Evolutionary conservation across 1,284 basidiomycete species (phyloP).

Genomic region (Tetrapyrgos nigripes): DNA sequence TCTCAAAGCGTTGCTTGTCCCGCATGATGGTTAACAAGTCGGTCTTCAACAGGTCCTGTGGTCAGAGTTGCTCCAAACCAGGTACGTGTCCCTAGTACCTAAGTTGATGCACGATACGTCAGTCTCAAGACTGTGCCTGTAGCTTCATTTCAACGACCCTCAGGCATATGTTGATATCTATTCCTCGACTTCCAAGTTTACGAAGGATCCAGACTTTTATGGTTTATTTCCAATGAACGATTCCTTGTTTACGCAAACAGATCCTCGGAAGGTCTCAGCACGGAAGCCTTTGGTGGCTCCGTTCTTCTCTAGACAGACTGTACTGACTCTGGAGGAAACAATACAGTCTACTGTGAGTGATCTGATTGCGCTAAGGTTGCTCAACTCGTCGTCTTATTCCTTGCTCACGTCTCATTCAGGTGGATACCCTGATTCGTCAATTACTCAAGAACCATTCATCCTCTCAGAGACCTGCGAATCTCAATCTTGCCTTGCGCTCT

Average conservation of each 20-base stretch:
- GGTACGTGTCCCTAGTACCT: neutral
- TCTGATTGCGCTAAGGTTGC: too few relatives aligned
- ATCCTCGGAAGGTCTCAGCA: conserved; percentile 1
- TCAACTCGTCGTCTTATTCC: too few relatives aligned
- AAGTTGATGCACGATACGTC: neutral
- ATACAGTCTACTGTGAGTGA: conserved; percentile 34
- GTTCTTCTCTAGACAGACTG: conserved; percentile 1
- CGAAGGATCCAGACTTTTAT: conserved; percentile 4
- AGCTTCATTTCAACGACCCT: conserved; percentile 33
- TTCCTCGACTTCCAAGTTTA: conserved; percentile 2
- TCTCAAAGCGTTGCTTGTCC: neutral
- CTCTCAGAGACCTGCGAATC: neutral
- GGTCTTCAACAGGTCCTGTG: conserved; percentile 4
- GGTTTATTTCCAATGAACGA: neutral
- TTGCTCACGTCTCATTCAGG: conserved; percentile 20
- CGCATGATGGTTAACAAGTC: neutral
- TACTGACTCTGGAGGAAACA: neutral
- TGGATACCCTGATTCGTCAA: conserved; percentile 33
- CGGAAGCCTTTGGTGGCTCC: neutral
- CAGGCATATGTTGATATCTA: conserved; percentile 33
- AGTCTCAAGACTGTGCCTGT: neutral
- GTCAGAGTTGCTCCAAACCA: conserved; percentile 10
- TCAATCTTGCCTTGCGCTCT: conserved; percentile 4
- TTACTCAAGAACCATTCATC: neutral
- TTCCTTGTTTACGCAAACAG: neutral